phyloP scores from a whole-genome alignment of 495 filamentous ascomycete genomes.

The Aspergillus carlsbadensis region DNA sequence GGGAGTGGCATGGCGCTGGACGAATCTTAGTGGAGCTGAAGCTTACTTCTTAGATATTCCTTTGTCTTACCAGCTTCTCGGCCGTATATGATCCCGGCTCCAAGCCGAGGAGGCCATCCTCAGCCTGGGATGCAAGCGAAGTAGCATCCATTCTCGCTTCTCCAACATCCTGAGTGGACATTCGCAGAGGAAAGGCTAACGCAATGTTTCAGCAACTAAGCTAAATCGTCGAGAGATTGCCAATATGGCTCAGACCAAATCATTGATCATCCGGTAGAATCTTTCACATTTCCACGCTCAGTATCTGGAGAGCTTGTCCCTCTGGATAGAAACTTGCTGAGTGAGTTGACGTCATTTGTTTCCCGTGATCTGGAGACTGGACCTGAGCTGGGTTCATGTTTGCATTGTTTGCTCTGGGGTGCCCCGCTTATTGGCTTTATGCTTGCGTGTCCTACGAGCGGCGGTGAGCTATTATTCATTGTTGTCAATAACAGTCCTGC shows the following conservation, averaged over 20 bases:
- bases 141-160: slow-evolving; percentile 18
- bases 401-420: slow-evolving; percentile 10
- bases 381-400: slow-evolving; percentile 27
- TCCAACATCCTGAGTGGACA: slow-evolving; percentile 22
- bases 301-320: background rate
- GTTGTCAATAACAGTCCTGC: slow-evolving; percentile 15
- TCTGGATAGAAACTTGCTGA: slow-evolving; percentile 15
- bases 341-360: slow-evolving; percentile 33
- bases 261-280: background rate
- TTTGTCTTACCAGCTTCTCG: slow-evolving; percentile 50
- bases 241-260: background rate
- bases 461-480: slow-evolving; percentile 21
- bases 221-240: background rate
- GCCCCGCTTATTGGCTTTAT: slow-evolving; percentile 24
- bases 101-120: slow-evolving; percentile 34
- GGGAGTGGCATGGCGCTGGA: slow-evolving; percentile 59
- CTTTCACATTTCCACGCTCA: background rate
- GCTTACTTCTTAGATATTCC: background rate
- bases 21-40: background rate
- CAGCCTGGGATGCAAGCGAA: slow-evolving; percentile 21
- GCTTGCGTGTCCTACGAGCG: slow-evolving; percentile 30
- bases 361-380: background rate
- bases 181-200: slow-evolving; percentile 1
- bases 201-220: background rate
- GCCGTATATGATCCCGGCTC: slow-evolving; percentile 52